Base-by-base conservation (phyloP, 1,139 yeast genomes). In the Debaryomyces sp. region DNA sequence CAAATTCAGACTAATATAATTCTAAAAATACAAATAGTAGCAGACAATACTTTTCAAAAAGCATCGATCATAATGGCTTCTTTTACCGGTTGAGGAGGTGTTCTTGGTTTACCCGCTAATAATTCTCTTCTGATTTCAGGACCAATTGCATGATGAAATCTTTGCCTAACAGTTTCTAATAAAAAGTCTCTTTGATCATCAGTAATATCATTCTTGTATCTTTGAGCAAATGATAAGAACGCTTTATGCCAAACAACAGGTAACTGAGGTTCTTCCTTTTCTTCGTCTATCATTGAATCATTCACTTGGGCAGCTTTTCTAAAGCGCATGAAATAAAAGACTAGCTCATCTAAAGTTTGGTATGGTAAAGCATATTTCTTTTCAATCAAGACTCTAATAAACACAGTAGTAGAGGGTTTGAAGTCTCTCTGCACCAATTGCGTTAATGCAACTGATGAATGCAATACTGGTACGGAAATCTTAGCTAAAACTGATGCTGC, bases 161-260 rank as follows among this genome's bases (percentile, higher is more conserved):
- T 87, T 65, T 87, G 92, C 70, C 96, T 87, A 17, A 91, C 83
- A 3, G 96, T 92, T 60, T 94, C 98, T 63, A 94, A 71, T 53
- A 94, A 74, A 69, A 92, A 90, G 60, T 94, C 99, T 64, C 97
- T 81, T 75, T 94, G 99, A 65, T 95, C 99, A 60, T 90, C 96
- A 13, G 99, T 94, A 51, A 94, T 89, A 74, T 94, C 99, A 66
- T 94, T 92, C 70, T 94, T 94, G 68, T 94, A 94, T 56, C 97
- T 81, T 73, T 92, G 97, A 39, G 97, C 96, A 75, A 94, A 95
- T 2, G 95, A 87, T 50, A 94, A 77, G 62, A 94, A 87, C 2
- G 97, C 92, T 66, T 94, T 96, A 66, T 95, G 98, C 98, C 99
- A 94, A 39, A 94, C 94, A 12, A 94, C 89, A 5, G 99, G 98